Evolutionary conservation across 805 yeast species (phyloP).

Genomic region (Spathaspora arborariae): DNA sequence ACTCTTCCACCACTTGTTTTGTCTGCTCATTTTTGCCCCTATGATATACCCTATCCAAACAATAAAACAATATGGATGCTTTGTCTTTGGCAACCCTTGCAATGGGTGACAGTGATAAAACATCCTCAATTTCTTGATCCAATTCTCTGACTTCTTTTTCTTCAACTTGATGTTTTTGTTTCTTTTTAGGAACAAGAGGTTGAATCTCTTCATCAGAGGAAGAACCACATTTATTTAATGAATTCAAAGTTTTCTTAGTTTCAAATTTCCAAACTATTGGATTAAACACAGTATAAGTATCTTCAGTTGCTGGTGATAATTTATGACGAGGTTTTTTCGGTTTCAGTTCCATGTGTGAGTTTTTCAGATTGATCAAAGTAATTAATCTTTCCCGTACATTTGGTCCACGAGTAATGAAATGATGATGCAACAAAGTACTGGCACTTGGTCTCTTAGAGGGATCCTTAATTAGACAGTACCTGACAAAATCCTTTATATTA

Average conservation of each 20-base stretch:
- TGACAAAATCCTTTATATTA: constrained; percentile 63
- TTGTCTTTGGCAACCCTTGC: constrained; percentile 4
- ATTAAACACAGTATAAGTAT: background rate
- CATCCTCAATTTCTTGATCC: background rate
- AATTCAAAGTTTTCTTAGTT: background rate
- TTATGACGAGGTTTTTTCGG: constrained; percentile 21
- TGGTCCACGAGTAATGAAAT: constrained; percentile 41
- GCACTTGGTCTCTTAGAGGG: constrained; percentile 68
- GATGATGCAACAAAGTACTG: constrained; percentile 46
- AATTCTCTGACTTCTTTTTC: constrained; percentile 1
- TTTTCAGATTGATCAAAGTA: constrained; percentile 4
- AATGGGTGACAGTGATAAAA: background rate
- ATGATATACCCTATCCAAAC: constrained; percentile 43
- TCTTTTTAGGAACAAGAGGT: background rate
- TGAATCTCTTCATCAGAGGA: background rate
- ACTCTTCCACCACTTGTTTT: constrained; percentile 37
- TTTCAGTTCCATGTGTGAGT: constrained; percentile 16
- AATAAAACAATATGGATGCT: constrained; percentile 40
- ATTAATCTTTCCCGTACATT: constrained; percentile 1
- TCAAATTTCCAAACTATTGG: constrained; percentile 2
- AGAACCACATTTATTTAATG: background rate
- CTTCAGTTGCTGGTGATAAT: constrained; percentile 7
- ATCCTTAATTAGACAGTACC: constrained; percentile 61
- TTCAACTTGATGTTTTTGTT: constrained; percentile 1
- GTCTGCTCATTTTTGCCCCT: constrained; percentile 54